A percentile compares a stretch with the other conserved stretches of the same genome.
Conservation (phyloP, 305 asterid species). For the Fraxinus paxiana region DNA sequence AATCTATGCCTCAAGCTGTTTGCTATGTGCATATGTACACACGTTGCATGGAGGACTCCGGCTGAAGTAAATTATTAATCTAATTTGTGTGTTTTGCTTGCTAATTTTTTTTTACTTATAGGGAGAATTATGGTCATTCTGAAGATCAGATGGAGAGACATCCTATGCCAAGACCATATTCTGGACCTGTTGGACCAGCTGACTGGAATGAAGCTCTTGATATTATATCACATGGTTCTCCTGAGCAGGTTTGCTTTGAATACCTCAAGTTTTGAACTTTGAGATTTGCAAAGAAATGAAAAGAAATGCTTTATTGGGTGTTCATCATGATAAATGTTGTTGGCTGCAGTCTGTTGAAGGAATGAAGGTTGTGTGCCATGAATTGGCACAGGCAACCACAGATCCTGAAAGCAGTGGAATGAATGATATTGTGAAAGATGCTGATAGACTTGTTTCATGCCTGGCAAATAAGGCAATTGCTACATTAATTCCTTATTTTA, state of each 20-base stretch:
- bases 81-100: constrained; percentile 13
- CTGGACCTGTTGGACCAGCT: constrained; percentile 64
- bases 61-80: background rate
- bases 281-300: background rate
- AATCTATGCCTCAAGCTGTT: background rate
- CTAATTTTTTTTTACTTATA: constrained; percentile 23
- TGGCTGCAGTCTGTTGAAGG: constrained; percentile 92
- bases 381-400: constrained; percentile 71
- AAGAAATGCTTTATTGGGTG: background rate
- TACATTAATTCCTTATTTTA: background rate
- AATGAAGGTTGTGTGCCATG: constrained; percentile 96
- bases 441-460: constrained; percentile 96
- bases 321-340: background rate
- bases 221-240: constrained; percentile 72
- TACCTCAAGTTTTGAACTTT: background rate
- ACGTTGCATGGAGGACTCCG: background rate
- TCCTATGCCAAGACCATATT: constrained; percentile 46
- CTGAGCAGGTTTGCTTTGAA: constrained; percentile 72
- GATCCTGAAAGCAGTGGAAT: constrained; percentile 82
- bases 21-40: constrained; percentile 5
- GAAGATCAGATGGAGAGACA: constrained; percentile 66
- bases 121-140: constrained; percentile 67
- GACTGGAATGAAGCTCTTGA: constrained; percentile 97
- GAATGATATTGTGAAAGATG: constrained; percentile 84
- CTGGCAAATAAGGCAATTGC: constrained; percentile 77